These are phyloP conservation scores for Fusarium sp. DNA, from an alignment of 2,329 filamentous ascomycete genomes.

Conservation along the genomic window DNA sequence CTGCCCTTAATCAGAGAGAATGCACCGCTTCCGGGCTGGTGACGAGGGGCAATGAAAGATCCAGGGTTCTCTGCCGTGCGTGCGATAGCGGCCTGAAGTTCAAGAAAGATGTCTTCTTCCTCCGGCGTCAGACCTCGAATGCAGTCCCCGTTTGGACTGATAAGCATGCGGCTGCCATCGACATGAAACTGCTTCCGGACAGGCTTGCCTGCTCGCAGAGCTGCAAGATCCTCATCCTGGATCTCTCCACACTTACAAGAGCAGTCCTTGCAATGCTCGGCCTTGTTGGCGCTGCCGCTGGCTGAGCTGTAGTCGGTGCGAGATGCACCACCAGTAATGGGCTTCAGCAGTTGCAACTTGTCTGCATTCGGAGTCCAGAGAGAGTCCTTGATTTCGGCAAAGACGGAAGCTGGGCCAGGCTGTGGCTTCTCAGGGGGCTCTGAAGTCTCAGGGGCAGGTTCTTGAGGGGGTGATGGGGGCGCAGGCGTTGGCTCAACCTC, in stretches of 20 bases:
- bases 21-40: slow-evolving; percentile 64
- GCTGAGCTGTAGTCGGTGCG: slow-evolving; percentile 44
- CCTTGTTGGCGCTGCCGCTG: slow-evolving; percentile 38
- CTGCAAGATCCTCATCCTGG: slow-evolving; percentile 62
- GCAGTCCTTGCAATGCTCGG: slow-evolving; percentile 52
- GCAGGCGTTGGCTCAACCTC: slow-evolving; percentile 33
- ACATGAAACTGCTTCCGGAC: slow-evolving; percentile 68
- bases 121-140: slow-evolving; percentile 76
- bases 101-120: slow-evolving; percentile 76
- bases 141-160: slow-evolving; percentile 81
- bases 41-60: slow-evolving; percentile 65
- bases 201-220: slow-evolving; percentile 65
- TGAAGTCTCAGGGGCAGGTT: slow-evolving; percentile 29
- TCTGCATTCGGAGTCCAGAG: slow-evolving; percentile 51
- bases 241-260: slow-evolving; percentile 56
- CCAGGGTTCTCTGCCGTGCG: slow-evolving; percentile 62
- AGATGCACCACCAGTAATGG: slow-evolving; percentile 47
- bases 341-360: slow-evolving; percentile 53
- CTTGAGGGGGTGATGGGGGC: slow-evolving; percentile 36
- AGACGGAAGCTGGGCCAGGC: slow-evolving; percentile 50
- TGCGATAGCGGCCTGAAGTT: slow-evolving; percentile 71
- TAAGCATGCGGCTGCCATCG: slow-evolving; percentile 74
- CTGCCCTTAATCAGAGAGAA: slow-evolving; percentile 73
- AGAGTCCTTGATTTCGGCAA: slow-evolving; percentile 50
- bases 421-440: slow-evolving; percentile 47